phyloP scores from a whole-genome alignment of 805 yeast genomes.

The Lipomyces kockii region DNA sequence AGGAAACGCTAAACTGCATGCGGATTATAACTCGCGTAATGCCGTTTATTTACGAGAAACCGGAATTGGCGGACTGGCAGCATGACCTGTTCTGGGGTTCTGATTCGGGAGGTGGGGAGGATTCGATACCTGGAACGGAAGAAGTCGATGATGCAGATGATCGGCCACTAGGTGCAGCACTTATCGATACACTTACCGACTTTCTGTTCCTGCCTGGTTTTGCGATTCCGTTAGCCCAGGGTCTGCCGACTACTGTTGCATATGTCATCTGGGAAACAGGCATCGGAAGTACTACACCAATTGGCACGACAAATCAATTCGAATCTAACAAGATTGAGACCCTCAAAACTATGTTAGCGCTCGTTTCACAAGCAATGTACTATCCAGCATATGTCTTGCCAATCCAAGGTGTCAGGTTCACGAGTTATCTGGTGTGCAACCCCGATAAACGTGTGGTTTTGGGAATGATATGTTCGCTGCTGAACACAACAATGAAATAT shows the following conservation, averaged over 20 bases:
- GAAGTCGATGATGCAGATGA: constrained; percentile 16
- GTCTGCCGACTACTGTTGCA: constrained; percentile 43
- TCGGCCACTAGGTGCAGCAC: constrained; percentile 45
- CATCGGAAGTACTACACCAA: constrained; percentile 54
- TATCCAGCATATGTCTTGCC: constrained; percentile 49
- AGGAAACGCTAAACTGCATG: constrained; percentile 61
- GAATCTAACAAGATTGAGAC: constrained; percentile 73
- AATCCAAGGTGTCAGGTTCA: constrained; percentile 61
- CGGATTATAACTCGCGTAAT: constrained; percentile 66
- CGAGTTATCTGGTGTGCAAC: constrained; percentile 59
- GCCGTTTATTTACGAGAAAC: constrained; percentile 70
- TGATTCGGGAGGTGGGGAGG: constrained; percentile 11
- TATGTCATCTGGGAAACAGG: constrained; percentile 80
- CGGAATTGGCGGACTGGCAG: constrained; percentile 46
- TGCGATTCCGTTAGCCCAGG: constrained; percentile 49
- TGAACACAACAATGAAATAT: constrained; percentile 58
- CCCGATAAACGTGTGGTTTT: constrained; percentile 55
- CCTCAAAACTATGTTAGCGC: constrained; percentile 61
- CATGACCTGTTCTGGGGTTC: constrained; percentile 54
- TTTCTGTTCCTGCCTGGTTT: constrained; percentile 64
- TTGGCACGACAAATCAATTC: constrained; percentile 48
- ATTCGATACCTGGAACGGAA: background rate
- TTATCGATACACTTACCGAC: constrained; percentile 50
- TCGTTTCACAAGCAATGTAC: constrained; percentile 69
- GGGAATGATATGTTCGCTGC: constrained; percentile 65